Conservation (phyloP, 1,284 basidiomycete species). For the Porodaedalea pini region DNA sequence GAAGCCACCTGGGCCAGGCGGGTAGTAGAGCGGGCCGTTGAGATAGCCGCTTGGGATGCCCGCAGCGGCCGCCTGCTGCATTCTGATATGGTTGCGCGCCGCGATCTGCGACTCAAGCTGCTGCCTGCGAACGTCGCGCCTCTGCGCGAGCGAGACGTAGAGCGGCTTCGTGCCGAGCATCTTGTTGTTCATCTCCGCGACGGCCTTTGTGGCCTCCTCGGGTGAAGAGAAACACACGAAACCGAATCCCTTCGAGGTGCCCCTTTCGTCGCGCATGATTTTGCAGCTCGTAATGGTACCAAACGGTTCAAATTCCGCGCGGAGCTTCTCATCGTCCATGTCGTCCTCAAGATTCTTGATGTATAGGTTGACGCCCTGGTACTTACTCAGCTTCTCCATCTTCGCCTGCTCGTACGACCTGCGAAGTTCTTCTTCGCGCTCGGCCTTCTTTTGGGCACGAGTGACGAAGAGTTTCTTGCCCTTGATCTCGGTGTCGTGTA, state of each 20-base stretch:
- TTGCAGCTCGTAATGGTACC: conserved; percentile 98
- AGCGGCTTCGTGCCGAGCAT: conserved; percentile 99
- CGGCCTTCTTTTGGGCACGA: conserved; percentile 97
- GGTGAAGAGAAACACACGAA: conserved; percentile 99
- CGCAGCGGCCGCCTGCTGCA: conserved; percentile 88
- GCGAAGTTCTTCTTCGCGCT: conserved; percentile 97
- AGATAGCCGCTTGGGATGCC: conserved; percentile 82
- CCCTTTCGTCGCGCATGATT: conserved; percentile 98
- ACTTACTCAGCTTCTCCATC: conserved; percentile 98
- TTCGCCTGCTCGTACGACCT: conserved; percentile 93
- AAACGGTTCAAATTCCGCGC: conserved; percentile 93
- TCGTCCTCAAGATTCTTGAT: conserved; percentile 98
- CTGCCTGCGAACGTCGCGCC: conserved; percentile 96
- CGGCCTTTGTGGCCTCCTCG: conserved; percentile 99
- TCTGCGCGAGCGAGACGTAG: conserved; percentile 98
- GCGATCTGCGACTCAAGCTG: conserved; percentile 98
- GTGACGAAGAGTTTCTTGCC: conserved; percentile 94
- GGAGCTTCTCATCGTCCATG: conserved; percentile 92
- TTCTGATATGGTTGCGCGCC: conserved; percentile 92
- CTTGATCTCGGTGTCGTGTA: conserved; percentile 85
- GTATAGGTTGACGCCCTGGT: conserved; percentile 98
- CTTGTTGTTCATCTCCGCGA: conserved; percentile 99
- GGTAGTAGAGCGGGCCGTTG: conserved; percentile 85
- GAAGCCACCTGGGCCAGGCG: conserved; percentile 77
- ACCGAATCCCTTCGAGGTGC: conserved; percentile 91